These are phyloP conservation scores for Dendrobium officinale DNA, from an alignment of 106 monocot species.

Conservation along the genomic window DNA sequence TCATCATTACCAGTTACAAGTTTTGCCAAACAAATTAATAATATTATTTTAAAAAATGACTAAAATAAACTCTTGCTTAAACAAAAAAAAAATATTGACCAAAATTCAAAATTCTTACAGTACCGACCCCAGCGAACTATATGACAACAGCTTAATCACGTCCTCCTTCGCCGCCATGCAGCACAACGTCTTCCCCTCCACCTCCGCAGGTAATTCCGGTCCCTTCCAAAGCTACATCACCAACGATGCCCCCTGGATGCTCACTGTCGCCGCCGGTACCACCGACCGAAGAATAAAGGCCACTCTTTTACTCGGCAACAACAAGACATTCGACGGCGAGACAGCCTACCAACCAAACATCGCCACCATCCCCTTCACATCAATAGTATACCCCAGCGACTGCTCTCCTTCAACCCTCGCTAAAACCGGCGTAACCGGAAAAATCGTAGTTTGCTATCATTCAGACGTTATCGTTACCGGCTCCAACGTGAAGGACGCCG, in stretches of 20 bases:
- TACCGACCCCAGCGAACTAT: not conserved
- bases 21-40: too few species aligned
- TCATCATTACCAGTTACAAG: too few species aligned
- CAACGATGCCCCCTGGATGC: slow-evolving; percentile 28
- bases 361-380: not conserved
- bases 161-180: slow-evolving; percentile 13
- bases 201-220: slow-evolving; percentile 17
- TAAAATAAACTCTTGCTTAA: too few species aligned
- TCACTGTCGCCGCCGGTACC: slow-evolving; percentile 28
- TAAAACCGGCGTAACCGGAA: not conserved
- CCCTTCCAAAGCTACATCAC: not conserved
- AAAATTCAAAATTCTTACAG: not conserved
- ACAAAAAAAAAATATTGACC: too few species aligned
- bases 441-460: not conserved
- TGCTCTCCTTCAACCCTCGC: not conserved
- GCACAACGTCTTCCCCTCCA: slow-evolving; percentile 10
- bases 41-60: too few species aligned
- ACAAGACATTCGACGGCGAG: not conserved
- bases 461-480: slow-evolving; percentile 4
- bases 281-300: slow-evolving; percentile 5
- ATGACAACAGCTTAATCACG: slow-evolving; percentile 6
- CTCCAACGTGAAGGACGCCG: slow-evolving; percentile 12
- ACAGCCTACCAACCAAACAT: not conserved
- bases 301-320: not conserved
- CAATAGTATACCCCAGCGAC: not conserved